Evolutionary conservation across 2,329 filamentous ascomycete species (phyloP).

Genomic region (Pseudovirgaria hyperparasitica): DNA sequence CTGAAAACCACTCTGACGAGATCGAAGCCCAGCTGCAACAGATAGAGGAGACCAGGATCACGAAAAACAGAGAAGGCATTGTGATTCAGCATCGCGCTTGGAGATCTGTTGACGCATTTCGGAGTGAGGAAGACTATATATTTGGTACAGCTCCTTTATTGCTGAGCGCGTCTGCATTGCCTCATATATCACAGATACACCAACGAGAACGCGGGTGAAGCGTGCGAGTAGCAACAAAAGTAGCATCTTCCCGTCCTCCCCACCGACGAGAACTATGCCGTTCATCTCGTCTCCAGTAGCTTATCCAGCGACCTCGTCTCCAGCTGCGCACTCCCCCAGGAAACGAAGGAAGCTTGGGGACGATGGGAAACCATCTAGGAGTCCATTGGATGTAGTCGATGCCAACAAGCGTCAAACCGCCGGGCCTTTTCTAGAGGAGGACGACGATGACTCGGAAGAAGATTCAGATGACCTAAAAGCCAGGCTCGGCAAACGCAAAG

Average conservation of each 20-base stretch:
- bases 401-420: conserved; percentile 21
- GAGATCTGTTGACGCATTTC: conserved; percentile 33
- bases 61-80: conserved; percentile 30
- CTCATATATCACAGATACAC: conserved; percentile 14
- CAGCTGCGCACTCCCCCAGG: conserved; percentile 20
- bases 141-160: conserved; percentile 21
- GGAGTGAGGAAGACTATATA: conserved; percentile 33
- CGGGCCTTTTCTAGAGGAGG: conserved; percentile 27
- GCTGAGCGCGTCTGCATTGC: conserved; percentile 7
- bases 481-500: conserved; percentile 24
- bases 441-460: conserved; percentile 29
- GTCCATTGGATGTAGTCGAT: conserved; percentile 19
- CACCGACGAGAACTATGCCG: conserved; percentile 46
- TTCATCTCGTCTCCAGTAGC: conserved; percentile 46
- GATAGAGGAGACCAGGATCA: conserved; percentile 26
- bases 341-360: conserved; percentile 23
- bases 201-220: conserved; percentile 12
- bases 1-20: conserved; percentile 31
- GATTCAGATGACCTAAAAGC: conserved; percentile 24
- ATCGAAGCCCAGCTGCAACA: conserved; percentile 31
- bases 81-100: conserved; percentile 41
- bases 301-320: conserved; percentile 40
- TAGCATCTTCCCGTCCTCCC: conserved; percentile 25
- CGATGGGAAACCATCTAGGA: conserved; percentile 15
- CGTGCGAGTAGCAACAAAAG: conserved; percentile 2